A percentile compares a stretch with the other conserved stretches of the same genome.
phyloP scores from a whole-genome alignment of 2,329 filamentous ascomycete genomes.

The Ophiostoma fasciatum region DNA sequence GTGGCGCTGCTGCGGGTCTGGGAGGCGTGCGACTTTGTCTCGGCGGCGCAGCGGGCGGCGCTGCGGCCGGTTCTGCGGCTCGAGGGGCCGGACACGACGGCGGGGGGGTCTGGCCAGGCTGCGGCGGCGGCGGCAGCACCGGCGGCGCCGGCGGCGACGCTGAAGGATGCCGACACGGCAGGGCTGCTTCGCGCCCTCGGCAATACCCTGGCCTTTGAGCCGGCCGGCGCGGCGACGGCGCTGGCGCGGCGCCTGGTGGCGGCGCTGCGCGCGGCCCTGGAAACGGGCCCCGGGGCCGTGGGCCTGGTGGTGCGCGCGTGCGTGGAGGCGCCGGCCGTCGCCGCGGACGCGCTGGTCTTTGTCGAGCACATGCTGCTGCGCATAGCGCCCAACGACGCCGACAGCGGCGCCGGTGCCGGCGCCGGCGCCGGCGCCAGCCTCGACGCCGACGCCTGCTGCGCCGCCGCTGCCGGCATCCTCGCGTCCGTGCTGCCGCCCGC shows the following conservation, averaged over 20 bases:
- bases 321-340: slow-evolving; percentile 8
- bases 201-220: slow-evolving; percentile 4
- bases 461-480: slow-evolving; percentile 7
- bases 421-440: too few relatives aligned
- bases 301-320: slow-evolving; percentile 11
- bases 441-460: slow-evolving; percentile 7
- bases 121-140: too few relatives aligned
- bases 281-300: slow-evolving; percentile 8
- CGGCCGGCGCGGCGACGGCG: slow-evolving; percentile 2
- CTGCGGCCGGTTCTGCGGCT: slow-evolving; percentile 12
- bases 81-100: slow-evolving; percentile 13
- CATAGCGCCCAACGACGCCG: too few relatives aligned
- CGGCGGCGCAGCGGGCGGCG: slow-evolving; percentile 6
- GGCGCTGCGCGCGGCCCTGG: slow-evolving; percentile 8
- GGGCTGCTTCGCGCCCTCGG: too few relatives aligned
- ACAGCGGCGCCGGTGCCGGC: too few relatives aligned
- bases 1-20: slow-evolving; percentile 11
- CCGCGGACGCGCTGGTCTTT: slow-evolving; percentile 8
- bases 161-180: slow-evolving; percentile 10
- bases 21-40: slow-evolving; percentile 11
- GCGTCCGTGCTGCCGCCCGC: slow-evolving; percentile 1
- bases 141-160: too few relatives aligned
- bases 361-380: slow-evolving; percentile 9
- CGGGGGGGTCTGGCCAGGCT: slow-evolving; percentile 8
- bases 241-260: slow-evolving; percentile 8